phyloP scores from a whole-genome alignment of 768 basidiomycete genomes.

The Paxillus ammoniavirescens region DNA sequence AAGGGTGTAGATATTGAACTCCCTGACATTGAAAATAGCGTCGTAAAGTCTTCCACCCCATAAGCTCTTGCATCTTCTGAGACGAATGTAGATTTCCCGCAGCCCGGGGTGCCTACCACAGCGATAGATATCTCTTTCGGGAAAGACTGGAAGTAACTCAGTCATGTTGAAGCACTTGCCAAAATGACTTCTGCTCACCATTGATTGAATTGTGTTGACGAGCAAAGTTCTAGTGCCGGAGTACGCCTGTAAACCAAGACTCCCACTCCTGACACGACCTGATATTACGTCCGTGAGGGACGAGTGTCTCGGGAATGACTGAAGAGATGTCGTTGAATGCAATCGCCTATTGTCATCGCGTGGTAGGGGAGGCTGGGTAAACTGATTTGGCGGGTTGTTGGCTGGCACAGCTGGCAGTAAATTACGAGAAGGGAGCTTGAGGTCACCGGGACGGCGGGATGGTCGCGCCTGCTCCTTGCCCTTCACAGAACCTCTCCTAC shows the following conservation, averaged over 20 bases:
- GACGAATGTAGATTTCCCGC: slow-evolving; percentile 86
- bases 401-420: slow-evolving; percentile 35
- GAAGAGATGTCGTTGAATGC: slow-evolving; percentile 38
- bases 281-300: slow-evolving; percentile 32
- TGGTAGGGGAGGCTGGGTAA: slow-evolving; percentile 34
- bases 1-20: slow-evolving; percentile 36
- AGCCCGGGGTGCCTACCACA: slow-evolving; percentile 74
- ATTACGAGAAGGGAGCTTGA: slow-evolving; percentile 60
- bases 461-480: slow-evolving; percentile 41
- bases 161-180: neutral
- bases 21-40: slow-evolving; percentile 32
- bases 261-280: slow-evolving; percentile 60
- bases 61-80: slow-evolving; percentile 69
- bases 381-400: slow-evolving; percentile 33
- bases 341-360: slow-evolving; percentile 40
- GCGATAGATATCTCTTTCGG: slow-evolving; percentile 55
- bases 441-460: slow-evolving; percentile 53
- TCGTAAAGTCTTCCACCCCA: slow-evolving; percentile 44
- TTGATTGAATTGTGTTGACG: slow-evolving; percentile 18
- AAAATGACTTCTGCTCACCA: slow-evolving; percentile 21
- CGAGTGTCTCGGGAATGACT: slow-evolving; percentile 34
- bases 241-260: slow-evolving; percentile 46
- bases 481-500: slow-evolving; percentile 49
- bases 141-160: slow-evolving; percentile 20
- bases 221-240: slow-evolving; percentile 15